A percentile compares a stretch with the other conserved stretches of the same genome.
These are phyloP conservation scores for Tricholoma terreum DNA, from an alignment of 768 basidiomycete genomes.

Conservation along the genomic window DNA sequence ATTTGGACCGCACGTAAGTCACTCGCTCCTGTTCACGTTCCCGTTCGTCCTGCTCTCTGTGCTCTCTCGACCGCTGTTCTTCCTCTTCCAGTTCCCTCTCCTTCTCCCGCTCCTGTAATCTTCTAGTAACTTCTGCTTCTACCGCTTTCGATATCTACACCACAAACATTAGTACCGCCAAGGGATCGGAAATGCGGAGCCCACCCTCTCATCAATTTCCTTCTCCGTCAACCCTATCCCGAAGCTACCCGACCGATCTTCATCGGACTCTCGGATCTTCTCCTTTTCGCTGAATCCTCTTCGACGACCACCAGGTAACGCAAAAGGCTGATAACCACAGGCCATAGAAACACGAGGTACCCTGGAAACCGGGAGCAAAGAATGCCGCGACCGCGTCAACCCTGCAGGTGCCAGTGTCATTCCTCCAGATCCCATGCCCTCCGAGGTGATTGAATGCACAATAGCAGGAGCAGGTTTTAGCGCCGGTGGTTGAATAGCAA, in stretches of 20 bases:
- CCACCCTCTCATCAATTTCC: slow-evolving; percentile 74
- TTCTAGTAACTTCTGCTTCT: slow-evolving; percentile 68
- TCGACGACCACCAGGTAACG: slow-evolving; percentile 23
- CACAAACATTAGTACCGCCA: neutral
- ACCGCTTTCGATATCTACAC: slow-evolving; percentile 68
- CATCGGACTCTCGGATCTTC: slow-evolving; percentile 24
- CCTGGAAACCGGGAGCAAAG: slow-evolving; percentile 36
- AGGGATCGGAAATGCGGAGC: slow-evolving; percentile 12
- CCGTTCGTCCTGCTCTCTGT: neutral
- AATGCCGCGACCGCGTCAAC: slow-evolving; percentile 27
- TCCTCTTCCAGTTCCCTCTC: slow-evolving; percentile 36
- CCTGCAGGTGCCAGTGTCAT: slow-evolving; percentile 1
- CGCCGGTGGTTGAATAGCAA: slow-evolving; percentile 43
- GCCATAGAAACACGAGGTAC: slow-evolving; percentile 34
- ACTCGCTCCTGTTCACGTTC: slow-evolving; percentile 23
- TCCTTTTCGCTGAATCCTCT: slow-evolving; percentile 14
- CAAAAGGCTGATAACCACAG: slow-evolving; percentile 37
- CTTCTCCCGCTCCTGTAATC: slow-evolving; percentile 51
- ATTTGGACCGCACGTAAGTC: slow-evolving; percentile 21
- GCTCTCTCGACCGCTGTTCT: slow-evolving; percentile 33
- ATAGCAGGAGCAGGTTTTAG: slow-evolving; percentile 43
- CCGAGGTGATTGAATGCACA: slow-evolving; percentile 40
- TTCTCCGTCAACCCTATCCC: slow-evolving; percentile 54
- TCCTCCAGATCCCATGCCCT: slow-evolving; percentile 24
- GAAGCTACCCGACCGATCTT: slow-evolving; percentile 32